A percentile compares a stretch with the other conserved stretches of the same genome.
These are phyloP conservation scores for Deuterostichococcus epilithicus DNA, from an alignment of 139 green algal genomes.

Conservation along the genomic window DNA sequence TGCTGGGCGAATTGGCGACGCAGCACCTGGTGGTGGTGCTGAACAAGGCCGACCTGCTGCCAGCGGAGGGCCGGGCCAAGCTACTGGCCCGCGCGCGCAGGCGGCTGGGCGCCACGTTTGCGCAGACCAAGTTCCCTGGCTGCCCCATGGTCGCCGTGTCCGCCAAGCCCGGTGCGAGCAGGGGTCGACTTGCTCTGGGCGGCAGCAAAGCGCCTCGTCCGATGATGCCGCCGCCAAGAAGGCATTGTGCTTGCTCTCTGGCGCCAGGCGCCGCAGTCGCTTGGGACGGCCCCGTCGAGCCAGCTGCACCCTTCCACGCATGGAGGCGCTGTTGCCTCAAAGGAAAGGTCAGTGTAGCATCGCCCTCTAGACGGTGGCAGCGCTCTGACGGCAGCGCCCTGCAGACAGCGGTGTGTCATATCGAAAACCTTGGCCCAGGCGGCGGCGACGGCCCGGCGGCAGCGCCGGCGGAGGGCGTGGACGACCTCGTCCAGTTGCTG, in stretches of 20 bases:
- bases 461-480: slow-evolving; percentile 15
- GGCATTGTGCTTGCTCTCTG: too few relatives aligned
- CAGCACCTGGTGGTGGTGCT: slow-evolving; percentile 81
- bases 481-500: slow-evolving; percentile 24
- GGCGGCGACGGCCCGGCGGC: slow-evolving; percentile 3
- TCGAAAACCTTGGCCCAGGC: too few relatives aligned
- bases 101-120: slow-evolving; percentile 58
- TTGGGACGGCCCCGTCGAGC: too few relatives aligned
- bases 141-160: slow-evolving; percentile 68
- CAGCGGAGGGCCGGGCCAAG: slow-evolving; percentile 51
- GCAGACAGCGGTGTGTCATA: too few relatives aligned
- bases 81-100: slow-evolving; percentile 53
- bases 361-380: too few relatives aligned
- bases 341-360: too few relatives aligned
- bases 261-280: too few relatives aligned
- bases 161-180: slow-evolving; percentile 44
- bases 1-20: slow-evolving; percentile 80
- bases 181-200: not conserved
- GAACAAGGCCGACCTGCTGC: slow-evolving; percentile 85
- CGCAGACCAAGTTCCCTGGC: slow-evolving; percentile 77
- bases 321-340: too few relatives aligned
- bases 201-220: too few relatives aligned
- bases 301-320: too few relatives aligned
- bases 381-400: too few relatives aligned
- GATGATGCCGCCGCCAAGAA: too few relatives aligned